Conservation (phyloP, 495 filamentous ascomycete species). For the Zalerion maritima region DNA sequence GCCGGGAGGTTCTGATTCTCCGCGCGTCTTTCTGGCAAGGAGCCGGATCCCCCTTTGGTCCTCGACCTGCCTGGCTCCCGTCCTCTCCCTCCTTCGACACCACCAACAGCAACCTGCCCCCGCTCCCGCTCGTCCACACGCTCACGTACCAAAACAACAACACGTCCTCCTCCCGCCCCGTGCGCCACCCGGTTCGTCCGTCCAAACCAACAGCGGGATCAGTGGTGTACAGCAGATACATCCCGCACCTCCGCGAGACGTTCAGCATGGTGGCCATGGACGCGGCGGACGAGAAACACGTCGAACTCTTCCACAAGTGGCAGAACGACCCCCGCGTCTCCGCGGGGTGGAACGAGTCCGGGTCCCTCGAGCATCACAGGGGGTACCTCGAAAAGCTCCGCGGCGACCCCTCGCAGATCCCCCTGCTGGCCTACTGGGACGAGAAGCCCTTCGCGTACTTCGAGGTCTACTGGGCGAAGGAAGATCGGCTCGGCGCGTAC, state of each 20-base stretch:
- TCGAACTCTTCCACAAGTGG: constrained; percentile 50
- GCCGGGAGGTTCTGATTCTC: constrained; percentile 25
- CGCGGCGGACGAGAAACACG: constrained; percentile 34
- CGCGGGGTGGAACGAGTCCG: constrained; percentile 53
- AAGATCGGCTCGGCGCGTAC: constrained; percentile 52
- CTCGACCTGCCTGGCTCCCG: constrained; percentile 46
- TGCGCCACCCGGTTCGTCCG: constrained; percentile 45
- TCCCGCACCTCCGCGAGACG: constrained; percentile 48
- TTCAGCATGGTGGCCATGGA: constrained; percentile 53
- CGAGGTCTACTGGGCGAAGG: constrained; percentile 61
- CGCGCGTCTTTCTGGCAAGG: constrained; percentile 53
- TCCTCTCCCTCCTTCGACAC: constrained; percentile 27
- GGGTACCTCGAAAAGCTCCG: constrained; percentile 45
- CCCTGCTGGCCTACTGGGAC: constrained; percentile 47
- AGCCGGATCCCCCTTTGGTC: constrained; percentile 46
- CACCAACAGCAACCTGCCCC: constrained; percentile 26
- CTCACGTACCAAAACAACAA: constrained; percentile 27
- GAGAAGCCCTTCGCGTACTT: constrained; percentile 50
- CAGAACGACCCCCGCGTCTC: constrained; percentile 59
- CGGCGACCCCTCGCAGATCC: constrained; percentile 46
- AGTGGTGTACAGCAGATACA: constrained; percentile 51
- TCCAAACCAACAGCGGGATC: constrained; percentile 46
- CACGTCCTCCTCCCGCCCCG: constrained; percentile 10
- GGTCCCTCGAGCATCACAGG: constrained; percentile 46
- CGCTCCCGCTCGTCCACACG: constrained; percentile 40